Evolutionary conservation across 805 yeast genomes (phyloP).

Genomic region (Priceomyces carsonii): DNA sequence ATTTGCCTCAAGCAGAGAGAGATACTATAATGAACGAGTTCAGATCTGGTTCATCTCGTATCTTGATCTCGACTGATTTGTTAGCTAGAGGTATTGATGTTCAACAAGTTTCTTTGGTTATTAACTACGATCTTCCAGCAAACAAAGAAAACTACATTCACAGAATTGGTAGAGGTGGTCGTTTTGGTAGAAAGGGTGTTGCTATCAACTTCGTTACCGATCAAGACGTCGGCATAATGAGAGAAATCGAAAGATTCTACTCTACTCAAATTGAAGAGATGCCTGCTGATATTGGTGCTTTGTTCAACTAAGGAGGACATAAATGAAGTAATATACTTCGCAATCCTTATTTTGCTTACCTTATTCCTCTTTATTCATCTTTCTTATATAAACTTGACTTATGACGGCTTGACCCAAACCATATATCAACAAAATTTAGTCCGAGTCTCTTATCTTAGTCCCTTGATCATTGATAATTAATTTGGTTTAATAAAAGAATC

Average conservation of each 20-base stretch:
- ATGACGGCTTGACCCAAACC: no score
- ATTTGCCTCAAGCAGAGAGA: conserved; percentile 90
- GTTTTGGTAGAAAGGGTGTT: conserved; percentile 98
- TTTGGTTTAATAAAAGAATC: conserved; percentile 1
- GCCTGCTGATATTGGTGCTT: conserved; percentile 71
- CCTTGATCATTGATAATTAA: conserved; percentile 3
- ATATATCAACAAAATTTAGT: no score
- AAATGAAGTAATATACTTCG: neutral
- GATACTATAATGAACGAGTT: conserved; percentile 95
- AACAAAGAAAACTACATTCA: conserved; percentile 94
- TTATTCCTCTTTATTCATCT: conserved; percentile 1
- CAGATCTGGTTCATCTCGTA: conserved; percentile 91
- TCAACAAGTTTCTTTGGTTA: conserved; percentile 93
- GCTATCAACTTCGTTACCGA: conserved; percentile 92
- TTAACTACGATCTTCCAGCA: conserved; percentile 89
- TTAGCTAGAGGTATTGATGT: conserved; percentile 99
- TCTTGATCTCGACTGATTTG: conserved; percentile 89
- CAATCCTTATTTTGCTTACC: conserved; percentile 1
- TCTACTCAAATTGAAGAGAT: conserved; percentile 88
- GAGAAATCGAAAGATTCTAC: conserved; percentile 88
- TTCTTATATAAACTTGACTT: conserved; percentile 1
- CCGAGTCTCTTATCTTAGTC: no score
- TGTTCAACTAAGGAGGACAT: conserved; percentile 36
- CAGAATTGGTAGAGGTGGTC: conserved; percentile 97
- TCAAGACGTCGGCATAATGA: conserved; percentile 70